Base-by-base conservation (phyloP, 208 protist genomes). In the Endotrypanum monterogeii region DNA sequence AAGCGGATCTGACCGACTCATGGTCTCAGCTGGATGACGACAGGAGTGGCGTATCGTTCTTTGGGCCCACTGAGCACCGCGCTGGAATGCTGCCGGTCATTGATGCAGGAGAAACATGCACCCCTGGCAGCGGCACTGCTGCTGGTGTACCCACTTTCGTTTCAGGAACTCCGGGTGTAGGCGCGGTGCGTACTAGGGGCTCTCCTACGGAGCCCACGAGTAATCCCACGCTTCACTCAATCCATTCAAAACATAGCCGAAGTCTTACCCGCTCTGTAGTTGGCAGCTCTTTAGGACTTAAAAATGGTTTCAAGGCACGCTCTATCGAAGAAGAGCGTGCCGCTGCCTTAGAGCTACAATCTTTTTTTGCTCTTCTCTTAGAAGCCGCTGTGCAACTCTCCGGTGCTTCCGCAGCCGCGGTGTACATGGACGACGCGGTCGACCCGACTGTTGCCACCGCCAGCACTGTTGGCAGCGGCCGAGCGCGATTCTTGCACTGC, bases 281-380 rank as follows among this genome's bases (percentile, higher is more conserved):
- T 18, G 66, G 56, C 55, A 57, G 32, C 44, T 46, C 58, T 35
- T 18, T n/a, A 41, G 51, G 54, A 6, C 52, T 48, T 12, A 51
- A 71, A 39, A 80, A 76, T 35, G 71, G 54, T 2, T 63, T 70
- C 44, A 75, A 73, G 76, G 62, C 70, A 18, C 76, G 70, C 14
- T 62, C 63, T 6, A 35, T 80, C 20, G 71, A 70, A 23, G 82
- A 91, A 32, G 58, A 77, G 41, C 79, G 76, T 12, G 78, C 62
- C 12, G 83, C 79, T 18, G 80, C 78, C 8, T 71, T 71, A 20
- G 69, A 78, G 50, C 57, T 96, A 37, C 89, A 93, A 68, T 84
- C 83, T 16, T 90, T 85, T 37, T 80, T 96, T 39, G 86, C 83
- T 71, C 37, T 96, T 3, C 74, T 93, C 67, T 79, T 96, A 46